A percentile compares a stretch with the other conserved stretches of the same genome.
Evolutionary conservation across 768 basidiomycete genomes (phyloP).

Genomic region (Collybia nuda): DNA sequence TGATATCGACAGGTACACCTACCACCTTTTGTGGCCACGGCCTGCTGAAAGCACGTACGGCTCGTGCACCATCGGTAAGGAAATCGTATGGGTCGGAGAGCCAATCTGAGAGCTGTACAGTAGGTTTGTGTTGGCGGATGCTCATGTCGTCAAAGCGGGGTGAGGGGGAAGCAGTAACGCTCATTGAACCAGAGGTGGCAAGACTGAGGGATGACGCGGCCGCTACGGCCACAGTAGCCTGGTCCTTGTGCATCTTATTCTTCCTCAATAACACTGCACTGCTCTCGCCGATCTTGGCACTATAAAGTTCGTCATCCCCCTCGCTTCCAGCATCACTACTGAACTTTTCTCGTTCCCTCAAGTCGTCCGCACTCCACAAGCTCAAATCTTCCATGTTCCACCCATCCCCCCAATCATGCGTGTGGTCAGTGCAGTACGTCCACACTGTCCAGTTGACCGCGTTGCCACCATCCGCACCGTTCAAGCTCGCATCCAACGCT

Average conservation of each 20-base stretch:
- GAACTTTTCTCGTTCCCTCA: slow-evolving; percentile 24
- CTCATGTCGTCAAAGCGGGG: slow-evolving; percentile 1
- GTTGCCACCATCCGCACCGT: slow-evolving; percentile 76
- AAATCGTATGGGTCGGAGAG: slow-evolving; percentile 63
- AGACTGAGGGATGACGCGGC: slow-evolving; percentile 25
- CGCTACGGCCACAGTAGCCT: slow-evolving; percentile 11
- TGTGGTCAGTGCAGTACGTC: slow-evolving; percentile 84
- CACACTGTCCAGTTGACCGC: slow-evolving; percentile 81
- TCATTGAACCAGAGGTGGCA: slow-evolving; percentile 14
- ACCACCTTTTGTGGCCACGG: slow-evolving; percentile 81
- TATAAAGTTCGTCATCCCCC: slow-evolving; percentile 14
- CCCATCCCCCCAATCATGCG: slow-evolving; percentile 89
- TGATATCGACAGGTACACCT: slow-evolving; percentile 62
- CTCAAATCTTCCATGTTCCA: slow-evolving; percentile 98
- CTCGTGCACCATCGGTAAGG: slow-evolving; percentile 84
- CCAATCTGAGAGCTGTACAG: slow-evolving; percentile 26
- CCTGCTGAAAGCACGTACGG: slow-evolving; percentile 79
- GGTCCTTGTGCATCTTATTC: slow-evolving; percentile 16
- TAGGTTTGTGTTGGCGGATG: slow-evolving; percentile 6
- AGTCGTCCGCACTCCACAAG: slow-evolving; percentile 81
- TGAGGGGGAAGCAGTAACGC: slow-evolving; percentile 6
- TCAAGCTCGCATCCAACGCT: slow-evolving; percentile 84
- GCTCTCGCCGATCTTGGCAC: slow-evolving; percentile 29
- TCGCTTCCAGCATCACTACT: slow-evolving; percentile 6
- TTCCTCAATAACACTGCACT: slow-evolving; percentile 36